These are phyloP conservation scores for Euphorbia lathyris DNA, from an alignment of 345 rosid species.

Conservation along the genomic window DNA sequence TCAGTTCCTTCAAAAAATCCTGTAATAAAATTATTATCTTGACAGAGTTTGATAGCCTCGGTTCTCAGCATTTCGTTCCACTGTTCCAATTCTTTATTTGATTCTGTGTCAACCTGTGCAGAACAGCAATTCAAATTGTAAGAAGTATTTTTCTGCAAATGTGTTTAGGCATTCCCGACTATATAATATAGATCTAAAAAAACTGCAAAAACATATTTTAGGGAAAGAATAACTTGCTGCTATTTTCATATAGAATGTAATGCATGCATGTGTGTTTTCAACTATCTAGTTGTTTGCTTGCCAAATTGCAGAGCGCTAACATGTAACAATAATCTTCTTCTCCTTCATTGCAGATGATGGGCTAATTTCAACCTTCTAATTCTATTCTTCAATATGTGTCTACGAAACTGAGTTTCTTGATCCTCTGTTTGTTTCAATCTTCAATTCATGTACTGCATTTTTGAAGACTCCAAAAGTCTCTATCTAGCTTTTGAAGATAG, in stretches of 20 bases:
- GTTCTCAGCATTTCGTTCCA: conserved; percentile 93
- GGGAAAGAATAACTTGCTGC: background rate
- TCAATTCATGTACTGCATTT: too few species aligned
- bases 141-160: background rate
- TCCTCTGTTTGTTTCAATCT: too few species aligned
- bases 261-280: background rate
- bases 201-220: background rate
- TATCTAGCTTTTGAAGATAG: too few species aligned
- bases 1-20: conserved; percentile 95
- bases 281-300: background rate
- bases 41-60: conserved; percentile 83
- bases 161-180: too few species aligned
- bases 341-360: too few species aligned
- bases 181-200: too few species aligned
- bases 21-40: conserved; percentile 84
- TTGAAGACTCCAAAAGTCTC: too few species aligned
- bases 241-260: background rate
- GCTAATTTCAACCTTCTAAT: too few species aligned
- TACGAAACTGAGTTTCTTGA: too few species aligned
- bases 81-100: conserved; percentile 89
- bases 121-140: background rate
- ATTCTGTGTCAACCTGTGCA: conserved; percentile 75
- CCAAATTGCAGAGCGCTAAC: background rate
- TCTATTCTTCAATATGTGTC: too few species aligned
- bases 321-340: background rate